Base-by-base conservation (phyloP, 1,284 basidiomycete genomes). In the Agroathelia rolfsii region DNA sequence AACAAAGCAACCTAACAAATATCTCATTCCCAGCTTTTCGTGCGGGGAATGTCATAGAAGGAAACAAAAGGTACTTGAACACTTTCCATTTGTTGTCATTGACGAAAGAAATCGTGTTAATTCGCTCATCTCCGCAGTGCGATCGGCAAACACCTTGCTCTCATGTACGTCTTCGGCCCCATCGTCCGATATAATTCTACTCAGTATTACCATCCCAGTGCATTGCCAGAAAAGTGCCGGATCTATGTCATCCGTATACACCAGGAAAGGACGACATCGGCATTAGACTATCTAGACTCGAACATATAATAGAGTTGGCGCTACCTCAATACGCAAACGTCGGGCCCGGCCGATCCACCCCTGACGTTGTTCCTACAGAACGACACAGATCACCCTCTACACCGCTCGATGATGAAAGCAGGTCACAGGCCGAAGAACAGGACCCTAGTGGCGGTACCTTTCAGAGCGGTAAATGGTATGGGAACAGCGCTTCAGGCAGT, bases 41-140 rank as follows among this genome's bases (percentile, higher is more conserved):
- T 86, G 82, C 39, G 81, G 82, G 21, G 82, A 86, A 59, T 86
- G 83, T 42, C 83, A 86, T 60, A 72, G 82, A 17, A 64, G 82
- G 39, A 86, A 86, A 51, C 82, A 86, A 56, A 85, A 85, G 70
- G 82, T 80, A 33, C 28, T 30, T 33, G 21, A 12, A 30, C 16
- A 4, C 11, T 30, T 24, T 25, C 26, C 28, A 30, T 22, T 27
- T 18, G 4, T 9, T 18, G 32, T 35, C 40, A 24, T 35, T 24
- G 35, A n/a, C n/a, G n/a, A n/a, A n/a, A n/a, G n/a, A 34, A 38
- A 28, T 39, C 36, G 35, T 38, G 47, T 51, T 45, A 43, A 46
- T n/a, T n/a, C n/a, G n/a, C 37, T 41, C 24, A 24, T 45, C 31
- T 28, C 35, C 41, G 21, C 46, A 85, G 82, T 85, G 81, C 52